Base-by-base conservation (phyloP, 2,329 filamentous ascomycete species). In the Bipolaris bicolor region DNA sequence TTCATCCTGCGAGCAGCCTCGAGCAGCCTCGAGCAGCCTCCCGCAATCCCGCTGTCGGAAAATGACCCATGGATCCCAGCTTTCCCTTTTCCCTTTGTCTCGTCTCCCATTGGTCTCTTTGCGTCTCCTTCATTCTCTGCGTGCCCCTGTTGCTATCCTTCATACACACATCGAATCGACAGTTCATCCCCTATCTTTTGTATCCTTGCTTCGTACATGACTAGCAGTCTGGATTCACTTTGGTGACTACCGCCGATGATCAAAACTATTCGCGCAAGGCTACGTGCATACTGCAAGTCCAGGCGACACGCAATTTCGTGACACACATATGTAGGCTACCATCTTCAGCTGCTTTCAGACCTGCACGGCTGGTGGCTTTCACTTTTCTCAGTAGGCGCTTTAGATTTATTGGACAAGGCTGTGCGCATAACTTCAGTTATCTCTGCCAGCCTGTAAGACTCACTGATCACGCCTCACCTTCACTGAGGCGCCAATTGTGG, bases 401-500 rank as follows among this genome's bases (percentile, higher is more conserved):
- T 7, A 18, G 16, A 18, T 4, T 16, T 39, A 39, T 16, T 39
- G 36, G 36, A 39, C 36, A 16, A 18, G 36, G 39, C 20, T 41
- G n/a, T 41, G 10, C 20, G 16, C 22, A 41, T 22, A 16, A 7
- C 5, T 16, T 36, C n/a, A 7, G n/a, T 26, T 20, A 11, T 40
- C 15, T 16, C 29, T n/a, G 5, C 37, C 36, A 16, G 24, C 46
- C 11, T 7, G 39, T 22, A 50, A 50, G 46, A 46, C 52, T 48
- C 51, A 53, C 9, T 44, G 39, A 34, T 50, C 52, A 55, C 18
- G 26, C 15, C 34, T 55, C 53, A 55, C 34, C 26, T 10, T 55
- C 33, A 37, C 33, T 29, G 33, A 26, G 15, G 33, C 45, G 10
- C 33, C n/a, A 22, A 26, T 5, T 48, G 45, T 37, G 13, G 22